Evolutionary conservation across 169 alveolate genomes (phyloP).

Genomic region (Eimeria necatrix): DNA sequence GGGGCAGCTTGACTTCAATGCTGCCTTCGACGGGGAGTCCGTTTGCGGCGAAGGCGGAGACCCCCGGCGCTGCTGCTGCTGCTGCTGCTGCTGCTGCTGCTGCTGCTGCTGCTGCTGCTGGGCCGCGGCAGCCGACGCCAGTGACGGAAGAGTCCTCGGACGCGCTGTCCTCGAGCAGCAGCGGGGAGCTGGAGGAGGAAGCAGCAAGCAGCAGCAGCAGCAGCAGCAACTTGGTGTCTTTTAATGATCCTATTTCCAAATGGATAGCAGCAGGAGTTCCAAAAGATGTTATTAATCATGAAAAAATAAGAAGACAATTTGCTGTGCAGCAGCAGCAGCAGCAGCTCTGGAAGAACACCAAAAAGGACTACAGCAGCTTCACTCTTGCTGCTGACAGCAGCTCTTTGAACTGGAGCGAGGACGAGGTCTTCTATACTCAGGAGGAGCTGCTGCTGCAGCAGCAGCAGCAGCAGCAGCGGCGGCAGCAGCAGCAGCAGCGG

Average conservation of each 20-base stretch:
- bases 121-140: no score
- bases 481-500: no score
- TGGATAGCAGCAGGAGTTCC: no score
- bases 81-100: background rate
- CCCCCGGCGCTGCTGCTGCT: background rate
- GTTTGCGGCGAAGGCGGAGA: background rate
- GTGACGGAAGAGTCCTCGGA: no score
- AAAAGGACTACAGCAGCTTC: background rate
- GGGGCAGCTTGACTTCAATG: background rate
- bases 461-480: no score
- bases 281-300: no score
- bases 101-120: background rate
- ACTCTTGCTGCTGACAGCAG: background rate
- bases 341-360: background rate
- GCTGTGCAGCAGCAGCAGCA: background rate
- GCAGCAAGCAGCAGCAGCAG: no score
- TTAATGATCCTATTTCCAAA: no score
- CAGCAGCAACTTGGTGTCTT: no score
- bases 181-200: no score
- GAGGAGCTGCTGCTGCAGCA: background rate
- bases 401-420: background rate
- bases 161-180: no score
- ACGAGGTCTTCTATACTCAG: background rate
- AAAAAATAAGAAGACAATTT: no score
- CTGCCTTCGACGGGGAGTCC: background rate